These are phyloP conservation scores for Phoma sp. DNA, from an alignment of 2,329 filamentous ascomycete species.

Conservation along the genomic window DNA sequence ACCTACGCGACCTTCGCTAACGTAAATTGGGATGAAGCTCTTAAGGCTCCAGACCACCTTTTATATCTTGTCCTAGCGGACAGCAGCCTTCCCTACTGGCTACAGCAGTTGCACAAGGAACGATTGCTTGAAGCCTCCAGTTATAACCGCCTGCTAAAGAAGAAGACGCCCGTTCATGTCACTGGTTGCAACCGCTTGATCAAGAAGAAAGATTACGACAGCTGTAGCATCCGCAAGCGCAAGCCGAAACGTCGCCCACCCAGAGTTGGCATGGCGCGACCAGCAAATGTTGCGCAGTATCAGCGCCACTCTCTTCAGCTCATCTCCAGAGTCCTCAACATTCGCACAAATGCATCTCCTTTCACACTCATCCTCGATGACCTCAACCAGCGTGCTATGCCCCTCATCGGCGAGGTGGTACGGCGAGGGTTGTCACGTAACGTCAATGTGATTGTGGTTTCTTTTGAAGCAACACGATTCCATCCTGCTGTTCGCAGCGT, in stretches of 20 bases:
- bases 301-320: conserved; percentile 85
- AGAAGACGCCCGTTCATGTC: background rate
- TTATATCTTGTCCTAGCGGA: conserved; percentile 9
- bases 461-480: conserved; percentile 75
- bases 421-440: conserved; percentile 64
- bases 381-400: conserved; percentile 78
- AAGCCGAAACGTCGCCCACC: conserved; percentile 14
- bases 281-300: conserved; percentile 60
- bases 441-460: conserved; percentile 76
- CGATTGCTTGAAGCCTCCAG: background rate
- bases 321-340: conserved; percentile 80
- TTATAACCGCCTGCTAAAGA: too few relatives aligned
- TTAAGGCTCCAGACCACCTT: conserved; percentile 5
- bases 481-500: conserved; percentile 73
- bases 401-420: conserved; percentile 76
- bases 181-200: conserved; percentile 22
- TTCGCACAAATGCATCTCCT: conserved; percentile 81
- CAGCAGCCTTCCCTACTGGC: conserved; percentile 11
- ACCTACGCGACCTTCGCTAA: conserved; percentile 5
- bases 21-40: conserved; percentile 14
- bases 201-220: conserved; percentile 24
- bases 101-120: conserved; percentile 11
- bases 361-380: conserved; percentile 87
- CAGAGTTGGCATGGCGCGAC: conserved; percentile 29
- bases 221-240: conserved; percentile 22